Evolutionary conservation across 257 asterid genomes (phyloP), one percentile per base, ranked within the genome.

Genomic region (Dorcoceras hygrometricum): DNA sequence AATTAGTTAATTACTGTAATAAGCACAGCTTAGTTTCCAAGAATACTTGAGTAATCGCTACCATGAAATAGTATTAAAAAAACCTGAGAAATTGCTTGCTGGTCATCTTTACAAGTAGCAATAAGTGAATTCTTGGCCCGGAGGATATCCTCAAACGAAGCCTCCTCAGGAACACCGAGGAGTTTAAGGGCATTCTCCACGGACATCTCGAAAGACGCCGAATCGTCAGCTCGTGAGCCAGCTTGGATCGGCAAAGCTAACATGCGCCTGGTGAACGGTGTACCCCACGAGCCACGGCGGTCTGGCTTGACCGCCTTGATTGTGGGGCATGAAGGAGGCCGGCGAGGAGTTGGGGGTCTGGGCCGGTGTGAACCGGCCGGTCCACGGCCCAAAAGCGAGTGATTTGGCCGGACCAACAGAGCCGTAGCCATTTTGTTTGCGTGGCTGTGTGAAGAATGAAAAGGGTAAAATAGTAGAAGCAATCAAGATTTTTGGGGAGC

Each of bases 141-240:
- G 66, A 94, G 89, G 78, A 94, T 89, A 70, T 94, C 99, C 51
- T 94, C 99, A 61, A 94, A 94, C 4, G 95, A 83, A 18, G 99
- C 97, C 9, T 97, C 98, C 68, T 89, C 96, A 0, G 96, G 76
- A 1, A 94, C 88, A 26, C 99, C 99, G 75, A 94, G 70, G 22
- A 94, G 77, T 70, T 87, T 87, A 71, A 90, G 82, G 22, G 99
- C 99, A 82, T 66, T 90, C 89, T 94, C 99, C 65, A 91, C 82
- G 5, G 99, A 85, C 99, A 94, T 94, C 85, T 94, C 99, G 72
- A 70, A 94, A 39, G 94, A 86, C 73, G 83, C 95, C n/a, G 95
- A 84, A 76, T 94, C 99, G 16, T 94, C 99, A 24, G 99, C 99
- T 67, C 96, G 80, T 18, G 95, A 94, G 54, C 96, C 87, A 34